Evolutionary conservation across 2,329 filamentous ascomycete genomes (phyloP).

Genomic region (Ampelomyces quisqualis): DNA sequence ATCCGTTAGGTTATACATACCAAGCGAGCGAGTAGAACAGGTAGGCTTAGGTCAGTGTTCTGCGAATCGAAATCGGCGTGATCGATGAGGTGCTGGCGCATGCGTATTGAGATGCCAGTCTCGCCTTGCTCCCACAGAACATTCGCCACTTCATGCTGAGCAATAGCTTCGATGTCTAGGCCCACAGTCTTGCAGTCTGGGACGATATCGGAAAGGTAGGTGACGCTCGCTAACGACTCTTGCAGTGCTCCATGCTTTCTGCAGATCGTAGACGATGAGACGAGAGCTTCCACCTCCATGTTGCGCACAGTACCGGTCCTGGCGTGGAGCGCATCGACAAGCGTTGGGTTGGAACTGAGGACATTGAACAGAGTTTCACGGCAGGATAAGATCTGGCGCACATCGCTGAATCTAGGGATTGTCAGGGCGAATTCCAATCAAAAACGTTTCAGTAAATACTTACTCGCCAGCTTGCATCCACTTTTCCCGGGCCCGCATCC

Average conservation of each 20-base stretch:
- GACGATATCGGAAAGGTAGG: conserved; percentile 78
- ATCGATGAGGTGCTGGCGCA: conserved; percentile 69
- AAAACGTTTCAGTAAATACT: conserved; percentile 34
- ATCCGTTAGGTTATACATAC: conserved; percentile 39
- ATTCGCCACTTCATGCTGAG: conserved; percentile 80
- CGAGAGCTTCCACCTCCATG: conserved; percentile 73
- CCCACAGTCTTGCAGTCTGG: conserved; percentile 67
- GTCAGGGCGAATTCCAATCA: background rate
- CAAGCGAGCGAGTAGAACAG: conserved; percentile 82
- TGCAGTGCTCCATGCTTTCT: conserved; percentile 79
- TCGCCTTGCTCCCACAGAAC: conserved; percentile 95
- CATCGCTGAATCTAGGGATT: conserved; percentile 66
- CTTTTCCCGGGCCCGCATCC: conserved; percentile 64
- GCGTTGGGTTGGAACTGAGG: conserved; percentile 66
- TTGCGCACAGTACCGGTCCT: conserved; percentile 65
- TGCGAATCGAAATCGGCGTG: conserved; percentile 37
- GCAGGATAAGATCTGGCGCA: conserved; percentile 77
- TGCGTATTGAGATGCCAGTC: conserved; percentile 81
- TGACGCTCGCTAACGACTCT: conserved; percentile 82
- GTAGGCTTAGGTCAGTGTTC: conserved; percentile 30
- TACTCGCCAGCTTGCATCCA: conserved; percentile 86
- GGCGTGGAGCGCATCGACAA: conserved; percentile 63
- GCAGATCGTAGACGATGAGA: conserved; percentile 73
- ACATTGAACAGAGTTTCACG: conserved; percentile 81
- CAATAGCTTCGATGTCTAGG: conserved; percentile 72